Evolutionary conservation across 148 eudicot species (phyloP).

Genomic region (Diospyros lotus): DNA sequence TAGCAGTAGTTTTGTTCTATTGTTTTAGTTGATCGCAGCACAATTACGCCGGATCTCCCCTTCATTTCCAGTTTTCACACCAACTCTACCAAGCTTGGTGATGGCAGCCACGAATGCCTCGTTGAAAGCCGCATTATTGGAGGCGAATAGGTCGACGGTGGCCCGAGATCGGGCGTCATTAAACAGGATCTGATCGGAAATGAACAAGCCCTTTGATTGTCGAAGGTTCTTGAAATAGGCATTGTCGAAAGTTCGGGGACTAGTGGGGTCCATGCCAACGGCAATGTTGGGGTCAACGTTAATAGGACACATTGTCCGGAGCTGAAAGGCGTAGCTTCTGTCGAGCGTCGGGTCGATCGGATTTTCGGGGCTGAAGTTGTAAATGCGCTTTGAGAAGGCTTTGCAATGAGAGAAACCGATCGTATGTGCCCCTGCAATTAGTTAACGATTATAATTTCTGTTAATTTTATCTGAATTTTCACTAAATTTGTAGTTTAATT

Average conservation of each 20-base stretch:
- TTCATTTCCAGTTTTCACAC: slow-evolving; percentile 51
- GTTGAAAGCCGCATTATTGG: slow-evolving; percentile 37
- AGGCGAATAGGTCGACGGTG: slow-evolving; percentile 54
- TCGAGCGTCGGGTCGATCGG: slow-evolving; percentile 60
- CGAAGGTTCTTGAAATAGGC: slow-evolving; percentile 52
- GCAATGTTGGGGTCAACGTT: slow-evolving; percentile 61
- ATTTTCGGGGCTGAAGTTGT: slow-evolving; percentile 33
- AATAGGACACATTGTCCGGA: slow-evolving; percentile 46
- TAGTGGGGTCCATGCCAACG: slow-evolving; percentile 61
- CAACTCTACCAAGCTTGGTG: slow-evolving; percentile 64
- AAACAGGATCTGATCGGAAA: slow-evolving; percentile 62
- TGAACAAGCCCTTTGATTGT: slow-evolving; percentile 52
- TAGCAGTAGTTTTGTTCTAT: too few species aligned
- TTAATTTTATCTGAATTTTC: too few species aligned
- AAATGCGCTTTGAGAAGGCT: slow-evolving; percentile 54
- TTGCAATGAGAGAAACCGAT: slow-evolving; percentile 74
- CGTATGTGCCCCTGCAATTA: slow-evolving; percentile 63
- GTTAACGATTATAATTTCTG: not conserved
- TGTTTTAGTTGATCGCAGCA: slow-evolving; percentile 13
- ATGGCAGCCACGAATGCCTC: slow-evolving; percentile 58
- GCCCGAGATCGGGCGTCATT: slow-evolving; percentile 39
- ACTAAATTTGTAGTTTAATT: too few species aligned
- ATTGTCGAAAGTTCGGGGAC: slow-evolving; percentile 69
- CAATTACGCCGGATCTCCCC: slow-evolving; percentile 76
- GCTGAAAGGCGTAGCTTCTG: slow-evolving; percentile 42